phyloP scores from a whole-genome alignment of 2,329 filamentous ascomycete species.

The Westerdykella sp. region DNA sequence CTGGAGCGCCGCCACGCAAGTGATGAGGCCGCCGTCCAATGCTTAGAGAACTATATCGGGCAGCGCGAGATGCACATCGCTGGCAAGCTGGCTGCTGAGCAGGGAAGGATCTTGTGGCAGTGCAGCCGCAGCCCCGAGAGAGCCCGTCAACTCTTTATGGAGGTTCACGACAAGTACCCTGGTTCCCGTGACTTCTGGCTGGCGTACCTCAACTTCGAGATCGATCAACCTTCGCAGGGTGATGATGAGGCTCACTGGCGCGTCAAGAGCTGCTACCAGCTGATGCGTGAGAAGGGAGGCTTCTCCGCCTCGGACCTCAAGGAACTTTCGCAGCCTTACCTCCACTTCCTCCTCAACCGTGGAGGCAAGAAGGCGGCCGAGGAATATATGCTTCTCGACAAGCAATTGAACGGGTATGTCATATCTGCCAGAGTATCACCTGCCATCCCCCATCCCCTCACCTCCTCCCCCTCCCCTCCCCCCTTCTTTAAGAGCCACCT shows the following conservation, averaged over 20 bases:
- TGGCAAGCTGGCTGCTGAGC: conserved; percentile 79
- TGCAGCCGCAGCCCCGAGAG: conserved; percentile 73
- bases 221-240: conserved; percentile 67
- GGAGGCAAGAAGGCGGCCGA: conserved; percentile 79
- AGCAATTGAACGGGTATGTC: conserved; percentile 70
- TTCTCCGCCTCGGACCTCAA: conserved; percentile 63
- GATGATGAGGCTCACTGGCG: conserved; percentile 61
- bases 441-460: conserved; percentile 14
- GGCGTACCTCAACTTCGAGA: conserved; percentile 81
- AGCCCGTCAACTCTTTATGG: conserved; percentile 74
- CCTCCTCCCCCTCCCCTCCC: conserved; percentile 12
- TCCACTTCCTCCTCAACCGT: conserved; percentile 75
- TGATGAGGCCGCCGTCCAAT: conserved; percentile 74
- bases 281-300: conserved; percentile 66
- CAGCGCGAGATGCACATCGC: conserved; percentile 72
- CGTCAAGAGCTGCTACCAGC: conserved; percentile 74
- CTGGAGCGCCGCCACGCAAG: conserved; percentile 76
- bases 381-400: conserved; percentile 75
- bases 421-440: conserved; percentile 15
- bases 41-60: conserved; percentile 73
- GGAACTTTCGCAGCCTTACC: conserved; percentile 70
- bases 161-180: conserved; percentile 75
- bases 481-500: conserved; percentile 26
- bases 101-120: conserved; percentile 83
- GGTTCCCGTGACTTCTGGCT: conserved; percentile 87